phyloP scores from a whole-genome alignment of 257 asterid genomes.

The Orobanche coerulescens region DNA sequence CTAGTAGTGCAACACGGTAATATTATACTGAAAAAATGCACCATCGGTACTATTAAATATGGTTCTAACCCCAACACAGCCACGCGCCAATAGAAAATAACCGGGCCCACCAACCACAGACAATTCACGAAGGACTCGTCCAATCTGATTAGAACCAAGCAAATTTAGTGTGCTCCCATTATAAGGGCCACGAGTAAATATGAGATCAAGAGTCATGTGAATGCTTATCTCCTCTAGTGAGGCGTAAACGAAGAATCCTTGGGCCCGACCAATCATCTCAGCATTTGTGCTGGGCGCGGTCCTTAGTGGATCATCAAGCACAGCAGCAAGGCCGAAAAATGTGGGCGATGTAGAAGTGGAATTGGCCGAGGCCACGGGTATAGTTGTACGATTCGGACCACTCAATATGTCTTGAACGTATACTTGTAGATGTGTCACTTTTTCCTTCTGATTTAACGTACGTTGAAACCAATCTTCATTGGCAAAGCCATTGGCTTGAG shows the following conservation, averaged over 20 bases:
- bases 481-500: too few relatives aligned
- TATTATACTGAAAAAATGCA: conserved; percentile 29
- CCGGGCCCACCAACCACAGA: conserved; percentile 42
- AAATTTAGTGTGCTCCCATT: conserved; percentile 19
- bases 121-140: conserved; percentile 20
- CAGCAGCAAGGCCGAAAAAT: conserved; percentile 9
- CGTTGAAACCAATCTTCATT: neutral
- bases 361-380: conserved; percentile 2
- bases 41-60: conserved; percentile 19
- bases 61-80: conserved; percentile 20
- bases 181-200: neutral
- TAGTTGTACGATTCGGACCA: conserved; percentile 10
- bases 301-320: conserved; percentile 31
- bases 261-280: conserved; percentile 33
- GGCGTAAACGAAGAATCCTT: conserved; percentile 21
- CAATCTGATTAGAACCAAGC: conserved; percentile 22
- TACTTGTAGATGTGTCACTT: conserved; percentile 26
- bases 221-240: conserved; percentile 23
- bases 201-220: conserved; percentile 25
- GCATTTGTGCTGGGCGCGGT: conserved; percentile 18
- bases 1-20: conserved; percentile 23
- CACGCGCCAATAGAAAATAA: conserved; percentile 34
- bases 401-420: conserved; percentile 27
- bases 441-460: too few relatives aligned
- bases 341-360: conserved; percentile 16